These are phyloP conservation scores for Cryptococcus sp. DNA, from an alignment of 1,284 basidiomycete species.

Conservation along the genomic window DNA sequence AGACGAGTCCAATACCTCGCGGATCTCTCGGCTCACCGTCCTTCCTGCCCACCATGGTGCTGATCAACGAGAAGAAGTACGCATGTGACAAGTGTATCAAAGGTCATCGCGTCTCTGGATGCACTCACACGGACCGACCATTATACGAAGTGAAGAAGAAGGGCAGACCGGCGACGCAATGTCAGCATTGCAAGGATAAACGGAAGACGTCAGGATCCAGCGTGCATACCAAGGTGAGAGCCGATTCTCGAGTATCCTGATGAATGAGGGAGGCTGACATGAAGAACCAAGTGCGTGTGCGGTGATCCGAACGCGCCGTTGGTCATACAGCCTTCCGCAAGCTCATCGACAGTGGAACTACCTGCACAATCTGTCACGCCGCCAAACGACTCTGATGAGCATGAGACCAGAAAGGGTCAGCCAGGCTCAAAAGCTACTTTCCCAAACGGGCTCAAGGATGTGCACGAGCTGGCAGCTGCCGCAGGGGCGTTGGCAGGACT, in stretches of 20 bases:
- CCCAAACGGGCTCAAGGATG: conserved; percentile 53
- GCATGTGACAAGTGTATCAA: conserved; percentile 77
- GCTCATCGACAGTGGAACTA: conserved; percentile 51
- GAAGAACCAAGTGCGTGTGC: conserved; percentile 42
- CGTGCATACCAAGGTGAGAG: conserved; percentile 46
- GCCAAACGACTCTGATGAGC: conserved; percentile 5
- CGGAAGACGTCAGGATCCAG: conserved; percentile 60
- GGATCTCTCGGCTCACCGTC: too few relatives aligned
- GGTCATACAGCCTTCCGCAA: conserved; percentile 17
- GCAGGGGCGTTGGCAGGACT: conserved; percentile 47
- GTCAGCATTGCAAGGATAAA: conserved; percentile 71
- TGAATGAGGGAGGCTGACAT: conserved; percentile 15
- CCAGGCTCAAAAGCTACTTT: conserved; percentile 48
- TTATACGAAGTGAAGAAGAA: conserved; percentile 80
- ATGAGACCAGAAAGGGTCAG: conserved; percentile 45
- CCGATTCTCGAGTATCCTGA: conserved; percentile 25
- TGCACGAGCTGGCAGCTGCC: conserved; percentile 51
- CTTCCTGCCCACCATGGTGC: conserved; percentile 57
- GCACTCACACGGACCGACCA: conserved; percentile 72
- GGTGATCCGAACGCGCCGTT: conserved; percentile 29
- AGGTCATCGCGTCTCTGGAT: conserved; percentile 74
- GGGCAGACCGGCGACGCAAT: conserved; percentile 75
- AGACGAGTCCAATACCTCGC: too few relatives aligned
- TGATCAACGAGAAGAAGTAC: conserved; percentile 71
- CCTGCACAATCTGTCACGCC: not conserved